Conservation (phyloP, 148 eudicot genomes). For the Chenopodium berlandieri region DNA sequence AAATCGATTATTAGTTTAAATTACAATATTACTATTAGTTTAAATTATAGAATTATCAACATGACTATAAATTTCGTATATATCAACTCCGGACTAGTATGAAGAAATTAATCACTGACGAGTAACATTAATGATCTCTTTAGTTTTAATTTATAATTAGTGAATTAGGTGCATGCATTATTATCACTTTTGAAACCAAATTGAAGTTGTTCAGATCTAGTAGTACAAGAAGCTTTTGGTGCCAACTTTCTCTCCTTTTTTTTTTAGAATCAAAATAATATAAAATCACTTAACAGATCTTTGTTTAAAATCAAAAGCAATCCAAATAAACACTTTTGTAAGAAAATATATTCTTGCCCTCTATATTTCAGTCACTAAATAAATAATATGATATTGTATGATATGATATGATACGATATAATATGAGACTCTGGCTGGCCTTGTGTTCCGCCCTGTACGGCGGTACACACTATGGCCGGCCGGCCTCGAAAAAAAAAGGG, state of each 20-base stretch:
- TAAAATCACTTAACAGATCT: neutral
- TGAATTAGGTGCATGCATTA: conserved; percentile 2
- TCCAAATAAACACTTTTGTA: neutral
- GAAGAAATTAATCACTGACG: neutral
- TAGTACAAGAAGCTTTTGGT: neutral
- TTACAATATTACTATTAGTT: too few relatives aligned
- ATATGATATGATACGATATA: conserved; percentile 4
- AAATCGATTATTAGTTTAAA: too few relatives aligned
- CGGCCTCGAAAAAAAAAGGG: too few relatives aligned
- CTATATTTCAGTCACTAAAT: neutral
- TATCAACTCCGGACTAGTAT: too few relatives aligned
- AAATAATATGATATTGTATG: neutral
- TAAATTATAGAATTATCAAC: too few relatives aligned
- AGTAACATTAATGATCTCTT: conserved; percentile 4
- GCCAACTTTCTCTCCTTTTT: neutral
- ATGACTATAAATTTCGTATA: too few relatives aligned
- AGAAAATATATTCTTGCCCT: neutral
- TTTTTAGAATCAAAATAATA: neutral
- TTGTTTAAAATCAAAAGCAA: neutral
- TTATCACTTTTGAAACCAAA: neutral
- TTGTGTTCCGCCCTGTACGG: too few relatives aligned
- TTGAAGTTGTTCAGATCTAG: neutral
- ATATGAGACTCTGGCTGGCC: too few relatives aligned
- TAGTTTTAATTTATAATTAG: neutral
- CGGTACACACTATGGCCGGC: too few relatives aligned